phyloP scores from a whole-genome alignment of 805 yeast genomes.

The Scheffersomyces lignosus region DNA sequence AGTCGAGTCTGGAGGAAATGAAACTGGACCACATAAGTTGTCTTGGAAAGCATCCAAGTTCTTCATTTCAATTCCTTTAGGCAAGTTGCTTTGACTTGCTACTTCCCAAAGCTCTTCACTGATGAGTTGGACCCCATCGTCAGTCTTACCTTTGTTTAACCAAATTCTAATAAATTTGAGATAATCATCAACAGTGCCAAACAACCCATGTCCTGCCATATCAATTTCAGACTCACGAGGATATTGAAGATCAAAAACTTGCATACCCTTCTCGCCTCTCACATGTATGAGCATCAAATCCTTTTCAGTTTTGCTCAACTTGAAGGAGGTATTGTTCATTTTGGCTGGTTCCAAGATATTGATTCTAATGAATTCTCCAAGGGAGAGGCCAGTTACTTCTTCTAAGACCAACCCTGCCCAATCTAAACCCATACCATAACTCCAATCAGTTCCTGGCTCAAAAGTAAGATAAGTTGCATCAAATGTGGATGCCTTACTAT shows the following conservation, averaged over 20 bases:
- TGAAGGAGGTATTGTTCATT: slow-evolving; percentile 1
- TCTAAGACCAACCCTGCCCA: slow-evolving; percentile 41
- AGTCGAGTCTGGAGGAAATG: background rate
- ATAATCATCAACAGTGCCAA: slow-evolving; percentile 37
- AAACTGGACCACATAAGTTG: background rate
- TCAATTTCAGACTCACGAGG: slow-evolving; percentile 23
- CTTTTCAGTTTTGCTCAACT: background rate
- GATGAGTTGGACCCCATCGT: slow-evolving; percentile 28
- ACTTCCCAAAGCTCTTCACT: background rate
- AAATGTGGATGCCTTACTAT: background rate
- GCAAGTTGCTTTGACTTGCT: background rate
- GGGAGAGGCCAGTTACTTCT: slow-evolving; percentile 28
- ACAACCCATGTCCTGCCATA: slow-evolving; percentile 47
- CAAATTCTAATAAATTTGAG: slow-evolving; percentile 38
- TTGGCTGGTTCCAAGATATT: slow-evolving; percentile 30
- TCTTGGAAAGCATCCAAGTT: background rate
- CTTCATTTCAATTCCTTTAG: background rate
- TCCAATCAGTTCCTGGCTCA: slow-evolving; percentile 42
- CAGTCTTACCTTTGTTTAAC: slow-evolving; percentile 42
- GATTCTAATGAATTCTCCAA: slow-evolving; percentile 32
- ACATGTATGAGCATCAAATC: background rate
- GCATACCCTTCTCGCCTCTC: background rate
- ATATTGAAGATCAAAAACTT: background rate
- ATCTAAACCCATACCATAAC: slow-evolving; percentile 39
- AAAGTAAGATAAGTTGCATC: slow-evolving; percentile 3